Evolutionary conservation across 176 grass and related monocot species (phyloP).

Genomic region (Zea luxurians): DNA sequence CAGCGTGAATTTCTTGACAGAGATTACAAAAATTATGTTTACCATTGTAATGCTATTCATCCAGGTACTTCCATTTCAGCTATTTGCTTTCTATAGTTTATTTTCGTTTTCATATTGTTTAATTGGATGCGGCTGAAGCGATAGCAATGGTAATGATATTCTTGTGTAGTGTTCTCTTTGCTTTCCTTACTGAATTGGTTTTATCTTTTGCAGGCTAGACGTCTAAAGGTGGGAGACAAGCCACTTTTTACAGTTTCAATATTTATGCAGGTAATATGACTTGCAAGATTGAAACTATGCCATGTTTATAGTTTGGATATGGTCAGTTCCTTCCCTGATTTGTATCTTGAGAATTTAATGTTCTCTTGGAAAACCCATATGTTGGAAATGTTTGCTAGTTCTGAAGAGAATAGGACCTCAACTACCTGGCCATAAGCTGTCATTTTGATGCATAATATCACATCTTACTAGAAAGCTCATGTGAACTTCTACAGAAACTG

Average conservation of each 20-base stretch:
- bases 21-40: slow-evolving; percentile 84
- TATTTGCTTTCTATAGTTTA: neutral
- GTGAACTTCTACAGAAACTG: slow-evolving; percentile 21
- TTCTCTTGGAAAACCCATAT: slow-evolving; percentile 4
- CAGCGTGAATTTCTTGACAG: slow-evolving; percentile 96
- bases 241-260: slow-evolving; percentile 70
- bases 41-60: slow-evolving; percentile 76
- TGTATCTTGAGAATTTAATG: neutral
- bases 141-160: neutral
- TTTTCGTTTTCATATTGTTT: slow-evolving; percentile 11
- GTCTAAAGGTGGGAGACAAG: slow-evolving; percentile 79
- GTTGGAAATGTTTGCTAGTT: slow-evolving; percentile 22
- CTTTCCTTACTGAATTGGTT: slow-evolving; percentile 15
- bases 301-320: slow-evolving; percentile 21
- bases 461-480: slow-evolving; percentile 18
- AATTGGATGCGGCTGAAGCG: neutral
- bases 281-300: slow-evolving; percentile 14
- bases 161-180: slow-evolving; percentile 6
- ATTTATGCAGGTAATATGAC: slow-evolving; percentile 65
- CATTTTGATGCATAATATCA: slow-evolving; percentile 25
- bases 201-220: slow-evolving; percentile 60
- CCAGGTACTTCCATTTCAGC: slow-evolving; percentile 53
- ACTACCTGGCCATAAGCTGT: slow-evolving; percentile 24
- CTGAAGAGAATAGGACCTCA: neutral
- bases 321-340: slow-evolving; percentile 5